Percentiles rank a stretch among this genome's conserved stretches.
Conservation (phyloP, 2,329 filamentous ascomycete species). For the Penicillium sp. region DNA sequence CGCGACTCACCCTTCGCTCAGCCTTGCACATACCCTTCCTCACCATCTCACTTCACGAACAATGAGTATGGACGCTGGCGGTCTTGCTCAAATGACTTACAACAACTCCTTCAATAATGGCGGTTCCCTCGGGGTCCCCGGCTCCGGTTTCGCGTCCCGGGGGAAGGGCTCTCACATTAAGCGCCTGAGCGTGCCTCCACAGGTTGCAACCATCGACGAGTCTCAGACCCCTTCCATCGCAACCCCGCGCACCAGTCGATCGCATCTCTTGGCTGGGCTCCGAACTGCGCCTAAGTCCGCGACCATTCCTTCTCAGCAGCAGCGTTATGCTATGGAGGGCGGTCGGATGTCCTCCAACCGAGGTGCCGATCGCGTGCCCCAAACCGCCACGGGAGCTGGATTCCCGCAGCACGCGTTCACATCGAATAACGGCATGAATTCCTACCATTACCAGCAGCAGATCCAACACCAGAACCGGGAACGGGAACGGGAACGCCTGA, state of each 20-base stretch:
- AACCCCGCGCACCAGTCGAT: slow-evolving; percentile 90
- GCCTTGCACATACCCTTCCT: slow-evolving; percentile 33
- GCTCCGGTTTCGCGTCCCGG: slow-evolving; percentile 80
- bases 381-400: slow-evolving; percentile 58
- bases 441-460: slow-evolving; percentile 25
- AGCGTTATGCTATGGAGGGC: slow-evolving; percentile 49
- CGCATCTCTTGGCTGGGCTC: slow-evolving; percentile 88
- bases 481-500: slow-evolving; percentile 49
- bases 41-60: slow-evolving; percentile 24
- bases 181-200: slow-evolving; percentile 77
- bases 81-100: slow-evolving; percentile 99
- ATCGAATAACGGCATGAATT: slow-evolving; percentile 32
- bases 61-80: slow-evolving; percentile 80
- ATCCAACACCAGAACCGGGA: not conserved
- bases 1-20: slow-evolving; percentile 7
- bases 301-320: slow-evolving; percentile 67
- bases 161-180: slow-evolving; percentile 85
- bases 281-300: slow-evolving; percentile 89
- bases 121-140: slow-evolving; percentile 69
- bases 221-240: slow-evolving; percentile 64
- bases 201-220: slow-evolving; percentile 66
- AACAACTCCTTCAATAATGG: slow-evolving; percentile 69
- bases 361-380: slow-evolving; percentile 52
- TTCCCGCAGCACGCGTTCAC: slow-evolving; percentile 49
- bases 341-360: slow-evolving; percentile 50